A percentile compares a stretch with the other conserved stretches of the same genome.
These are phyloP conservation scores for Geranium incanum DNA, from an alignment of 441 rosid species.

Conservation along the genomic window DNA sequence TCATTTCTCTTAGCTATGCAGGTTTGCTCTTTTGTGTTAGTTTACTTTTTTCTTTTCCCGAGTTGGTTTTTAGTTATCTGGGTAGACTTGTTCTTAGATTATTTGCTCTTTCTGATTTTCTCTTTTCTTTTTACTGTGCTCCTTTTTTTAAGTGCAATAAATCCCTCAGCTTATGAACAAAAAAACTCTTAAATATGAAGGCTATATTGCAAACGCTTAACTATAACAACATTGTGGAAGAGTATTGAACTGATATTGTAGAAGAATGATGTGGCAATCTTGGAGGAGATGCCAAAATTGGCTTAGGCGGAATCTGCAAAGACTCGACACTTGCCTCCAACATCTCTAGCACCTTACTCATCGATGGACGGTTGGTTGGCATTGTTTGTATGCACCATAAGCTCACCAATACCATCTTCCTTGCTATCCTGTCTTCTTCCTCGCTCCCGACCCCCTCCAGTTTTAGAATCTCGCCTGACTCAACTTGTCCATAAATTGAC, in stretches of 20 bases:
- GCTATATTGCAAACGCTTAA: too few species aligned
- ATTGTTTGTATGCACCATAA: constrained; percentile 18
- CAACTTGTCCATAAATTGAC: constrained; percentile 24
- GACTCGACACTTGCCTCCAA: constrained; percentile 21
- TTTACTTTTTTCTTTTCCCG: too few species aligned
- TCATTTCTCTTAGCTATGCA: too few species aligned
- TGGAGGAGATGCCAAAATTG: constrained; percentile 20
- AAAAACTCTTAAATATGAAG: too few species aligned
- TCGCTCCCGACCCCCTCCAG: constrained; percentile 16
- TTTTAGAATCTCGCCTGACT: constrained; percentile 9
- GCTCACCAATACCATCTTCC: constrained; percentile 19
- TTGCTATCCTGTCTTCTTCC: constrained; percentile 1
- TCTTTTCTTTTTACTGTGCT: too few species aligned
- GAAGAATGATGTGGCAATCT: constrained; percentile 6
- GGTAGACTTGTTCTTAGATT: too few species aligned
- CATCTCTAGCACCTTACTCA: constrained; percentile 20
- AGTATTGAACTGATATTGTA: constrained; percentile 3
- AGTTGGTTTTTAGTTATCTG: too few species aligned
- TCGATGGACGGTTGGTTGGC: constrained; percentile 12
- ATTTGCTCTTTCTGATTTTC: too few species aligned
- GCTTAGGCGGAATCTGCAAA: constrained; percentile 28
- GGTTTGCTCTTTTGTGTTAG: too few species aligned
- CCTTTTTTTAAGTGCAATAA: too few species aligned
- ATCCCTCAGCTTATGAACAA: too few species aligned
- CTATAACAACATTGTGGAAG: too few species aligned